A percentile compares a stretch with the other conserved stretches of the same genome.
Evolutionary conservation across 139 green algal species (phyloP).

Genomic region (Gonium pectorale): DNA sequence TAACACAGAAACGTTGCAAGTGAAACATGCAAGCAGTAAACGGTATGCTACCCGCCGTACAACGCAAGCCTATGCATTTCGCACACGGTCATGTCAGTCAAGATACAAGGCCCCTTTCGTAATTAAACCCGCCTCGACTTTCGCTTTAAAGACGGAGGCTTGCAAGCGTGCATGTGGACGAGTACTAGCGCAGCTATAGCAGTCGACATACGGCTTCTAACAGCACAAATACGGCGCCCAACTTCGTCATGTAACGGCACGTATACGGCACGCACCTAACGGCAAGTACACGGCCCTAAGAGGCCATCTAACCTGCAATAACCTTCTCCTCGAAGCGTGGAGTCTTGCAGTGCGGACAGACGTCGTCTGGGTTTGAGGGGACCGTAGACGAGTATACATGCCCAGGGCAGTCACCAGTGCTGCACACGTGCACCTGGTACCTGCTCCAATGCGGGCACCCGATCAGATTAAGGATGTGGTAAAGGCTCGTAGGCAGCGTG

Average conservation of each 20-base stretch:
- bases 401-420: not conserved
- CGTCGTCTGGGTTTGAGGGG: not conserved
- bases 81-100: not conserved
- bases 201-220: not conserved
- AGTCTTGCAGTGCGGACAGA: not conserved
- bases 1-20: not conserved
- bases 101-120: not conserved
- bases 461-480: not conserved
- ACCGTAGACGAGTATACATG: not conserved
- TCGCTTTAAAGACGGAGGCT: too few relatives aligned
- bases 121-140: too few relatives aligned
- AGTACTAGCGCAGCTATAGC: too few relatives aligned
- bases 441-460: not conserved
- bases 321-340: not conserved
- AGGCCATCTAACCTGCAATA: not conserved
- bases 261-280: too few relatives aligned
- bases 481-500: not conserved
- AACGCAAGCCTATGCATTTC: too few relatives aligned
- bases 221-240: not conserved
- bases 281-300: too few relatives aligned
- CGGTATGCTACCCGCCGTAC: not conserved
- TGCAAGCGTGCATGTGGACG: too few relatives aligned
- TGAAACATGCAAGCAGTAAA: not conserved
- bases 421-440: not conserved
- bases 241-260: too few relatives aligned